These are phyloP conservation scores for Aspergillus ochraceoroseus DNA, from an alignment of 2,329 filamentous ascomycete species.

Conservation along the genomic window DNA sequence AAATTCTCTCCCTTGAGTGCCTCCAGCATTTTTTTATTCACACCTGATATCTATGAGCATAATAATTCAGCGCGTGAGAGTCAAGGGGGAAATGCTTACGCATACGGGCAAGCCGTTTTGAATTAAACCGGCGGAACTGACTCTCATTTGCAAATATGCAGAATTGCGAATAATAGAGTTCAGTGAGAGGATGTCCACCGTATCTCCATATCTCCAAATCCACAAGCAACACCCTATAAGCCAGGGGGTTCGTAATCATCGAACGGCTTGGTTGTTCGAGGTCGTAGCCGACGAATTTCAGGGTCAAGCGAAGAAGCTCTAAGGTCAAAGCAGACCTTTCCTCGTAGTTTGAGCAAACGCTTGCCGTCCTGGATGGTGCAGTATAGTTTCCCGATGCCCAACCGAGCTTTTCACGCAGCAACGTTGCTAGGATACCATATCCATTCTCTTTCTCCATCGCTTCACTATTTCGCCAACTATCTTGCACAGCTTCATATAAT, in stretches of 20 bases:
- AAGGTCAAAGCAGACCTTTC: conserved; percentile 52
- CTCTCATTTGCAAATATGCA: conserved; percentile 81
- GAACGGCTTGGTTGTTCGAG: conserved; percentile 74
- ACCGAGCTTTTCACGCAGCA: conserved; percentile 73
- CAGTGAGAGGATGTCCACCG: conserved; percentile 69
- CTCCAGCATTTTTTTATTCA: conserved; percentile 84
- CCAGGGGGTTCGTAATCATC: conserved; percentile 91
- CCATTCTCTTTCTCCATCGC: conserved; percentile 96
- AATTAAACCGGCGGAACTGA: conserved; percentile 89
- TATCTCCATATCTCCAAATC: conserved; percentile 91
- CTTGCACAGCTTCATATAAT: conserved; percentile 76
- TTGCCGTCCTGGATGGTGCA: conserved; percentile 43
- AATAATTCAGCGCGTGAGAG: not conserved
- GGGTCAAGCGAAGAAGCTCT: conserved; percentile 67
- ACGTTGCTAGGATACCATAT: conserved; percentile 78
- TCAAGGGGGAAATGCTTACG: conserved; percentile 52
- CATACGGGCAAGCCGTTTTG: conserved; percentile 80
- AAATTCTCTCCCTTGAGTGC: conserved; percentile 82
- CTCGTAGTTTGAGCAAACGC: conserved; percentile 35
- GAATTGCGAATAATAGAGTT: conserved; percentile 91
- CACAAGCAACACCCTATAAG: conserved; percentile 84
- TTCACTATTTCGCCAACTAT: conserved; percentile 96
- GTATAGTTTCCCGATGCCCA: conserved; percentile 26
- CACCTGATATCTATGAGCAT: conserved; percentile 52
- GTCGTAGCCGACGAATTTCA: conserved; percentile 86